Evolutionary conservation across 225 moss, liverwort and hornwort species (phyloP).

Genomic region (Climacium dendroides): DNA sequence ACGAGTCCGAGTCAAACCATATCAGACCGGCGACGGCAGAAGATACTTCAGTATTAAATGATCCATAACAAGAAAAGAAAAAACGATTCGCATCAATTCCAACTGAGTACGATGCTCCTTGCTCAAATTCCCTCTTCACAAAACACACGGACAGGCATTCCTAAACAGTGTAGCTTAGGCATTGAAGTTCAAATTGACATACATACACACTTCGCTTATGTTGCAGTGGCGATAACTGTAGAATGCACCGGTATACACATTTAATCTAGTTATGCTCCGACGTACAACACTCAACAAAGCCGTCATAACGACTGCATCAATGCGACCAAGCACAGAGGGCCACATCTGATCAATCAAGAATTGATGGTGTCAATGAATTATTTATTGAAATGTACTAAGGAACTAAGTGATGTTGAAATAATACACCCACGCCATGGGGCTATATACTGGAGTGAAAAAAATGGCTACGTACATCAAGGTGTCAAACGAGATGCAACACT

Average conservation of each 20-base stretch:
- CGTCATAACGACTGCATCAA: too few relatives aligned
- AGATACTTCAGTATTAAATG: not conserved
- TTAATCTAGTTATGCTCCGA: too few relatives aligned
- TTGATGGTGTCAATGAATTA: not conserved
- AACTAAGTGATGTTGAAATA: not conserved
- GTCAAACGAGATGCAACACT: not conserved
- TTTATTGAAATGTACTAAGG: not conserved
- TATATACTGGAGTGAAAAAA: slow-evolving; percentile 7
- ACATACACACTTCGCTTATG: too few relatives aligned
- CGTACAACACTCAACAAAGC: not conserved
- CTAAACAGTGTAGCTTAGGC: fast-evolving
- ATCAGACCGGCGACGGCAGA: not conserved
- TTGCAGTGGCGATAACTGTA: too few relatives aligned
- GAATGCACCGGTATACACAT: not conserved
- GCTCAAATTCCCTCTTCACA: too few relatives aligned
- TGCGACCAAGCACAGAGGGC: not conserved
- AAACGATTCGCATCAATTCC: not conserved
- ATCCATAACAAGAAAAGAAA: not conserved
- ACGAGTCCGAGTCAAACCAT: slow-evolving; percentile 12
- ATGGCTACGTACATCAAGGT: not conserved
- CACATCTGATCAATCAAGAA: not conserved
- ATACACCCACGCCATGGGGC: slow-evolving; percentile 36
- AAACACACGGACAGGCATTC: not conserved
- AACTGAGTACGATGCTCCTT: not conserved
- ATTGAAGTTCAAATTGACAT: too few relatives aligned